phyloP scores from a whole-genome alignment of 2,329 filamentous ascomycete species.

The Phoma herbarum region DNA sequence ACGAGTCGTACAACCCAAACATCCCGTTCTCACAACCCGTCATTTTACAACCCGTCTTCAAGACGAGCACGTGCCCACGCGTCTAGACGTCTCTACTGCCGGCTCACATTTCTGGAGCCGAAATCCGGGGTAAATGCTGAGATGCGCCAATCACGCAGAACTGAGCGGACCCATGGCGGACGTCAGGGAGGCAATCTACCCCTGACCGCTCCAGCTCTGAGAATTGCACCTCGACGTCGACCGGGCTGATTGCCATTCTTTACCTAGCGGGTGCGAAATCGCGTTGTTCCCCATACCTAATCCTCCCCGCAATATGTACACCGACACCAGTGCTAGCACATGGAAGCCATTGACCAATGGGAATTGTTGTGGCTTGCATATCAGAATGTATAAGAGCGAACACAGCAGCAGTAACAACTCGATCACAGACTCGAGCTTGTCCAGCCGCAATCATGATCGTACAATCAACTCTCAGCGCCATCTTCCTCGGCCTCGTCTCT shows the following conservation, averaged over 20 bases:
- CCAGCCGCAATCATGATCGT: conserved; percentile 1
- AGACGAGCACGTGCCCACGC: background rate
- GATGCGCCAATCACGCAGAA: conserved; percentile 1
- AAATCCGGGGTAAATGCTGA: conserved; percentile 6
- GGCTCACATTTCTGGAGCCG: conserved; percentile 14
- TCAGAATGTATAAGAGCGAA: conserved; percentile 2
- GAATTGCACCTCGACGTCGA: background rate
- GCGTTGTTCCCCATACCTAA: background rate
- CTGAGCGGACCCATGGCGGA: background rate
- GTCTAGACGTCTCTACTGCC: background rate
- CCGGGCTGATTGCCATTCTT: background rate
- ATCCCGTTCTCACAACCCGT: conserved; percentile 4
- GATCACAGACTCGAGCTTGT: background rate
- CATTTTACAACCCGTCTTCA: background rate
- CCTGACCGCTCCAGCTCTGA: background rate
- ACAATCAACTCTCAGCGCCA: background rate
- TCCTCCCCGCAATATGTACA: conserved; percentile 5
- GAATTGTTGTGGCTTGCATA: background rate
- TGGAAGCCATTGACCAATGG: conserved; percentile 9
- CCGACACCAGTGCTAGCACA: background rate
- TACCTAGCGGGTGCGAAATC: background rate
- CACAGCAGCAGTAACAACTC: background rate
- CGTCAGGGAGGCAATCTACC: background rate
- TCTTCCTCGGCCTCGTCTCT: conserved; percentile 2
- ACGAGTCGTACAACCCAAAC: conserved; percentile 14